Conservation (phyloP, 2,329 filamentous ascomycete genomes). For the Trichoderma sp. region DNA sequence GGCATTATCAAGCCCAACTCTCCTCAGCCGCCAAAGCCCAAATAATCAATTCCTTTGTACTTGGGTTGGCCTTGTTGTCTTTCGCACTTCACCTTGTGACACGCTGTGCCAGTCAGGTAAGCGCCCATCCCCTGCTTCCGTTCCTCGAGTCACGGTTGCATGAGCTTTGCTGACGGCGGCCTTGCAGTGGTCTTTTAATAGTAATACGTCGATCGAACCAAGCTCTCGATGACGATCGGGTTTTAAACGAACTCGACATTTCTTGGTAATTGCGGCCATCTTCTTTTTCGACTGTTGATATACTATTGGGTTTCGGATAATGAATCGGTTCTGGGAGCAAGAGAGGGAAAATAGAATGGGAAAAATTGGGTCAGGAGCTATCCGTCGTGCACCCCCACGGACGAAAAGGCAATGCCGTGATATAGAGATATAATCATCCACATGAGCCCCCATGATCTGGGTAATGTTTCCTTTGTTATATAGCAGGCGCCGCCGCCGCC, state of each 20-base stretch:
- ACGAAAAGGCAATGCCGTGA: conserved; percentile 16
- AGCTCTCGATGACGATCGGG: not conserved
- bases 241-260: not conserved
- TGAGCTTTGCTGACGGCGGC: not conserved
- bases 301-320: conserved; percentile 5
- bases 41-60: conserved; percentile 21
- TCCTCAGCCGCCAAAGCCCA: conserved; percentile 36
- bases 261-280: conserved; percentile 1
- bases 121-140: not conserved
- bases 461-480: conserved; percentile 17
- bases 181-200: conserved; percentile 4
- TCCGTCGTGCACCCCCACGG: conserved; percentile 14
- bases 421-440: conserved; percentile 20
- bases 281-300: conserved; percentile 1
- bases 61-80: not conserved
- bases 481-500: conserved; percentile 2
- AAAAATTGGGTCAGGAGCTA: conserved; percentile 18
- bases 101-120: conserved; percentile 20
- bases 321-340: conserved; percentile 3
- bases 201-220: conserved; percentile 10
- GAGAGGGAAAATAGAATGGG: conserved; percentile 18
- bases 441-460: conserved; percentile 19
- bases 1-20: conserved; percentile 36
- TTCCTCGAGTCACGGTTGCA: not conserved
- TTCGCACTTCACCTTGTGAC: conserved; percentile 1